A percentile compares a stretch with the other conserved stretches of the same genome.
phyloP scores from a whole-genome alignment of 225 moss, liverwort and hornwort genomes.

The Pseudoscleropodium purum region DNA sequence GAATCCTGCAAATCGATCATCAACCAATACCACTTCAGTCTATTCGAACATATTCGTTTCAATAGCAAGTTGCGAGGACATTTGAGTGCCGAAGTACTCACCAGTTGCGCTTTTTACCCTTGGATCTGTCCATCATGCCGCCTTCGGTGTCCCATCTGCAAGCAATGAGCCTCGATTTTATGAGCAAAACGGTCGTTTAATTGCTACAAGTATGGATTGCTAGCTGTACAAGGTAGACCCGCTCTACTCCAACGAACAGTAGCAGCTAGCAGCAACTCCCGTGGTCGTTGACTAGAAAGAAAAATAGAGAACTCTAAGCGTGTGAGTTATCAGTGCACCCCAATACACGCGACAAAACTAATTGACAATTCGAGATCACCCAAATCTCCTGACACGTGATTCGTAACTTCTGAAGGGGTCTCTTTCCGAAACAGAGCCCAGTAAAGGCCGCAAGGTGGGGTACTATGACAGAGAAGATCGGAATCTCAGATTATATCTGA shows the following conservation, averaged over 20 bases:
- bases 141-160: constrained; percentile 90
- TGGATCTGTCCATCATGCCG: constrained; percentile 79
- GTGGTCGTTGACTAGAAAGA: constrained; percentile 5
- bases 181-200: neutral
- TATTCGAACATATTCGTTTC: neutral
- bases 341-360: constrained; percentile 9
- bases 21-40: neutral
- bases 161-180: neutral
- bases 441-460: neutral
- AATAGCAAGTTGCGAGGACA: neutral
- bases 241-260: neutral
- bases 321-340: constrained; percentile 13
- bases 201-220: neutral
- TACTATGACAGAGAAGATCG: constrained; percentile 16
- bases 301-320: constrained; percentile 5
- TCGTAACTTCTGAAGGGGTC: neutral
- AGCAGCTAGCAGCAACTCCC: neutral
- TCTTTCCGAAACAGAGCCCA: constrained; percentile 10
- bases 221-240: neutral
- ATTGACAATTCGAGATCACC: constrained; percentile 21
- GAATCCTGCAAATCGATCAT: constrained; percentile 46
- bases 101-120: constrained; percentile 96
- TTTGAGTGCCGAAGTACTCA: neutral
- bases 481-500: constrained; percentile 12
- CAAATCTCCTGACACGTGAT: constrained; percentile 31